Evolutionary conservation across 352 stramenopile genomes (phyloP).

Genomic region (Sclerospora graminicola): DNA sequence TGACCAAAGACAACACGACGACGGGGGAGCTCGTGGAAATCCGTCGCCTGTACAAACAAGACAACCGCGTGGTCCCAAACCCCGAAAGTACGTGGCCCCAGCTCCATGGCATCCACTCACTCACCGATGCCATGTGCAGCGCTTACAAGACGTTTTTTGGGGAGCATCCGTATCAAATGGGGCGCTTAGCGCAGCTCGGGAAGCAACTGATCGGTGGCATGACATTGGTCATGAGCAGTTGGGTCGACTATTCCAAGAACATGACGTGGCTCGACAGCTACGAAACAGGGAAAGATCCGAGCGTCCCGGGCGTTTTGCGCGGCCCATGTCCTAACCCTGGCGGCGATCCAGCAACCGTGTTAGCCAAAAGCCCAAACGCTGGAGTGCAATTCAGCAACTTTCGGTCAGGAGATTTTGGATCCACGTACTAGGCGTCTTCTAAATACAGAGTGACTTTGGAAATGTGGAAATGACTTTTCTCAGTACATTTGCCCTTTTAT

Average conservation of each 20-base stretch:
- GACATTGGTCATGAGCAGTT: constrained; percentile 57
- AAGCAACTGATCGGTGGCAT: constrained; percentile 35
- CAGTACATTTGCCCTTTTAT: too few species aligned
- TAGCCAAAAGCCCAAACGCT: constrained; percentile 29
- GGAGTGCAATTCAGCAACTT: constrained; percentile 38
- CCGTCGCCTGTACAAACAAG: constrained; percentile 12
- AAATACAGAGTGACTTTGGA: too few species aligned
- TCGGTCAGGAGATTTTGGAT: constrained; percentile 40
- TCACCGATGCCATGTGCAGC: constrained; percentile 13
- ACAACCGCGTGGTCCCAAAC: constrained; percentile 9
- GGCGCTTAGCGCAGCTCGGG: constrained; percentile 27
- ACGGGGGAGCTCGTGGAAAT: constrained; percentile 10
- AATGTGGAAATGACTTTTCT: too few species aligned
- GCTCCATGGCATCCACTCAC: constrained; percentile 12
- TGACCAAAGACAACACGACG: constrained; percentile 9
- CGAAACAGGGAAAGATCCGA: constrained; percentile 27
- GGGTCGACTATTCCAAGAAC: constrained; percentile 40
- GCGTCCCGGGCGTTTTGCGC: constrained; percentile 31
- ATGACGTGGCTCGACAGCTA: constrained; percentile 57
- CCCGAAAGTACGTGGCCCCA: constrained; percentile 6
- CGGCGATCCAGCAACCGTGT: constrained; percentile 28
- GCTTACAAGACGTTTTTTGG: constrained; percentile 20
- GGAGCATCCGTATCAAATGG: constrained; percentile 32
- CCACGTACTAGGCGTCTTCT: constrained; percentile 28
- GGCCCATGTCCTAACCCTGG: constrained; percentile 34